Conservation (phyloP, 2,329 filamentous ascomycete species). For the Penicillium nordicum region DNA sequence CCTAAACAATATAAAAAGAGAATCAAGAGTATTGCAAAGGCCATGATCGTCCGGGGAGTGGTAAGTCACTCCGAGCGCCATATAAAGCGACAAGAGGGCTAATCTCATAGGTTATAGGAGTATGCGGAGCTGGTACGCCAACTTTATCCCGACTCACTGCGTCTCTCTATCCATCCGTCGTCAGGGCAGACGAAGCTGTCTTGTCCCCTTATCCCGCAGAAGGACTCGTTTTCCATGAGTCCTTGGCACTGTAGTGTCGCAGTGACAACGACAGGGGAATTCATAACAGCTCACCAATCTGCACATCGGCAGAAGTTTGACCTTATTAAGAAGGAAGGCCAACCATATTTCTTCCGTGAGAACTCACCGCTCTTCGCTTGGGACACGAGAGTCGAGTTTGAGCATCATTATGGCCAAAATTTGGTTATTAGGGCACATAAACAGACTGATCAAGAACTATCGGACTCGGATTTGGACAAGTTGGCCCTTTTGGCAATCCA, state of each 20-base stretch:
- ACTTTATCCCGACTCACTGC: slow-evolving; percentile 6
- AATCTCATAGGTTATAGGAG: neutral
- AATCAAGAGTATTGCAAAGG: slow-evolving; percentile 5
- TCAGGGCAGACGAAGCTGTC: slow-evolving; percentile 8
- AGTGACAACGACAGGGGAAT: neutral
- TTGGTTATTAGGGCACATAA: neutral
- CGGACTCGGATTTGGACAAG: slow-evolving; percentile 7
- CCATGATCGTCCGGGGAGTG: slow-evolving; percentile 7
- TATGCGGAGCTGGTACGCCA: slow-evolving; percentile 5
- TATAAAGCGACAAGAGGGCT: neutral
- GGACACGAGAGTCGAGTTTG: neutral
- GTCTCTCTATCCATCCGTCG: slow-evolving; percentile 8
- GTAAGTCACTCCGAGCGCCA: neutral
- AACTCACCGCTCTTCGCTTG: slow-evolving; percentile 2
- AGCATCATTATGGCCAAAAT: neutral
- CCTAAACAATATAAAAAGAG: slow-evolving; percentile 10
- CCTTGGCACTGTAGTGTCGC: slow-evolving; percentile 11
- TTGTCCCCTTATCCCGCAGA: slow-evolving; percentile 3
- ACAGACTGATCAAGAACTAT: neutral
- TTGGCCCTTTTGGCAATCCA: slow-evolving; percentile 3
- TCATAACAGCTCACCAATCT: slow-evolving; percentile 8
- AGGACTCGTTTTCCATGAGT: slow-evolving; percentile 6
- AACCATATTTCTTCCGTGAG: slow-evolving; percentile 8
- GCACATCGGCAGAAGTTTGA: slow-evolving; percentile 2
- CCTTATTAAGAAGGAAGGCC: neutral